Evolutionary conservation across 1,139 yeast genomes (phyloP).

Genomic region (Nakaseomyces glabratus): DNA sequence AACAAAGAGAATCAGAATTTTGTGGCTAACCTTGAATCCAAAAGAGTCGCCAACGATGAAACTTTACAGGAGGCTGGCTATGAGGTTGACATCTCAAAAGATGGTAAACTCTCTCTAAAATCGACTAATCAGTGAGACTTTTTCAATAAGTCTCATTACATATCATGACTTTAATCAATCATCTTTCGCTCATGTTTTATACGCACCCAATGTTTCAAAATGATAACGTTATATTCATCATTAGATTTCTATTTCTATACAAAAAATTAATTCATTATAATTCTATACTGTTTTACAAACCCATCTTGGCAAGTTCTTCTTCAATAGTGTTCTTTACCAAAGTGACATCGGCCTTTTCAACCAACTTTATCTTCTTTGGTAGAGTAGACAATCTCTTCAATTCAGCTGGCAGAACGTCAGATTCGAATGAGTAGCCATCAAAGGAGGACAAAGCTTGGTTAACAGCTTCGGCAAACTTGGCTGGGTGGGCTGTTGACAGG

Average conservation of each 20-base stretch:
- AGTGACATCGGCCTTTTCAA: slow-evolving; percentile 65
- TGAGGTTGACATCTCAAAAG: slow-evolving; percentile 45
- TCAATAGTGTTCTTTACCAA: slow-evolving; percentile 67
- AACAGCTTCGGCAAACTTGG: slow-evolving; percentile 94
- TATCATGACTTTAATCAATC: too few relatives aligned
- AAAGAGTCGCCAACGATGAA: slow-evolving; percentile 42
- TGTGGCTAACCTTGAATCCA: slow-evolving; percentile 57
- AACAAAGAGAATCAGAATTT: slow-evolving; percentile 65
- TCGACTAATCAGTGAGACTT: too few relatives aligned
- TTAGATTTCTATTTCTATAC: too few relatives aligned
- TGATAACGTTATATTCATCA: too few relatives aligned
- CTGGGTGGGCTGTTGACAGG: slow-evolving; percentile 96
- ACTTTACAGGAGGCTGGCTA: slow-evolving; percentile 49
- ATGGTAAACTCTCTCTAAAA: slow-evolving; percentile 42
- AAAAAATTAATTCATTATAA: too few relatives aligned
- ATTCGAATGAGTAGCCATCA: slow-evolving; percentile 73
- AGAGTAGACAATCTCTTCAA: slow-evolving; percentile 60
- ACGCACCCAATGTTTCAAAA: too few relatives aligned
- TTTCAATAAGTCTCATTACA: too few relatives aligned
- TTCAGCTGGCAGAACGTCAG: slow-evolving; percentile 82
- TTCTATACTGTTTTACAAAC: too few relatives aligned
- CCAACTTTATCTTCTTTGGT: slow-evolving; percentile 67
- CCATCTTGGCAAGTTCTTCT: slow-evolving; percentile 53
- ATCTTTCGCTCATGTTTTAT: too few relatives aligned
- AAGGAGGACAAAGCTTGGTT: slow-evolving; percentile 61